A percentile compares a stretch with the other conserved stretches of the same genome.
These are phyloP conservation scores for Bipolaris cookei DNA, from an alignment of 2,329 filamentous ascomycete species.

Conservation along the genomic window DNA sequence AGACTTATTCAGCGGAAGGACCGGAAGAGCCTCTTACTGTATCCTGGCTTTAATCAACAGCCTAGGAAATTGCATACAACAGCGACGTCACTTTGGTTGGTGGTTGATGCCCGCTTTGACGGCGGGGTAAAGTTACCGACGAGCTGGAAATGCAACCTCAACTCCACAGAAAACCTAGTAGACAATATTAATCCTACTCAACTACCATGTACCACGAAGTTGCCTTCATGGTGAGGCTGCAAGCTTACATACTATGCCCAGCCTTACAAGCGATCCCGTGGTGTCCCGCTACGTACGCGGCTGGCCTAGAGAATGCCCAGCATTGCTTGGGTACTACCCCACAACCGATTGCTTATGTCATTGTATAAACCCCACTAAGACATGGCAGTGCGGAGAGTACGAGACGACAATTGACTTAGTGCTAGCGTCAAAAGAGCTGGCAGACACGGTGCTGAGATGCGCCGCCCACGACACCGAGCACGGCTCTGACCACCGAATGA, in stretches of 20 bases:
- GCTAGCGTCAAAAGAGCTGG: too few species aligned
- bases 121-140: constrained; percentile 35
- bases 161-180: neutral
- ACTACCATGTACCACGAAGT: neutral
- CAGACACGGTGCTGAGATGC: too few species aligned
- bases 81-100: constrained; percentile 28
- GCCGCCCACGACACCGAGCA: too few species aligned
- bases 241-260: neutral
- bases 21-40: neutral
- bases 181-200: neutral
- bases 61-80: neutral
- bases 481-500: too few species aligned
- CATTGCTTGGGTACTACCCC: constrained; percentile 11
- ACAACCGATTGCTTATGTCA: constrained; percentile 12
- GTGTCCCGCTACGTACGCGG: constrained; percentile 3
- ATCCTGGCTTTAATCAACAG: neutral
- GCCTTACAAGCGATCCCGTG: constrained; percentile 8
- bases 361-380: too few species aligned
- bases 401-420: too few species aligned
- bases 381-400: too few species aligned
- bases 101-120: constrained; percentile 15
- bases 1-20: neutral
- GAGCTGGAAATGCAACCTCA: constrained; percentile 13
- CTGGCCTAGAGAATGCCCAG: constrained; percentile 5
- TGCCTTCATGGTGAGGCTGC: neutral